Conservation (phyloP, 1,284 basidiomycete genomes). For the Papiliotrema nemorosa region DNA sequence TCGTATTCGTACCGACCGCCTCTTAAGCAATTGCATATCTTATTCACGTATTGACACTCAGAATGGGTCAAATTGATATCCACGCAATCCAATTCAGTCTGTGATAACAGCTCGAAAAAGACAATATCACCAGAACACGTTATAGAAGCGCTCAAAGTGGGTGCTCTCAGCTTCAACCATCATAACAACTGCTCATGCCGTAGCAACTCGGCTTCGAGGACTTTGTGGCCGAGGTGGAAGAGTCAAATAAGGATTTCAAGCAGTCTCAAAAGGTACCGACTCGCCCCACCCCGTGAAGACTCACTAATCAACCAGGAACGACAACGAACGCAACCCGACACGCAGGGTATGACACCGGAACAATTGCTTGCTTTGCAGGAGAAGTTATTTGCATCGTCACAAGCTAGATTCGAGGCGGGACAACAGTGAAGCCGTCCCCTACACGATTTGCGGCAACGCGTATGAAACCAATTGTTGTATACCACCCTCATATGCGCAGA, state of each 20-base stretch:
- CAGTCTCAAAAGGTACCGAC: conserved; percentile 35
- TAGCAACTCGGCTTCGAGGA: conserved; percentile 71
- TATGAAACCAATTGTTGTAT: no score
- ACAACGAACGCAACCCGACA: conserved; percentile 81
- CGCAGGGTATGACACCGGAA: conserved; percentile 85
- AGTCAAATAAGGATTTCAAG: conserved; percentile 71
- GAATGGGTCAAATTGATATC: conserved; percentile 98
- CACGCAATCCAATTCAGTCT: conserved; percentile 96
- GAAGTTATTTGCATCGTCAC: conserved; percentile 82
- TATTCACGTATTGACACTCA: no score
- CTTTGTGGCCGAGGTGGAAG: conserved; percentile 91
- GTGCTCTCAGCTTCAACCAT: conserved; percentile 18
- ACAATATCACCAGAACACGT: conserved; percentile 99
- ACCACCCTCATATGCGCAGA: no score
- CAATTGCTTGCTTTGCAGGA: conserved; percentile 86
- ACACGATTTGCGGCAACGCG: no score
- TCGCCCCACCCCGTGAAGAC: neutral
- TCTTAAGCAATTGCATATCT: no score
- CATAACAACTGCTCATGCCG: conserved; percentile 51
- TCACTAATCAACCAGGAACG: conserved; percentile 26
- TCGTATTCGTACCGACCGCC: no score
- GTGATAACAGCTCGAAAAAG: conserved; percentile 98
- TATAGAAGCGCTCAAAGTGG: conserved; percentile 80
- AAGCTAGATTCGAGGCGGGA: conserved; percentile 51
- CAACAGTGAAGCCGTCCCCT: neutral